phyloP scores from a whole-genome alignment of 495 filamentous ascomycete genomes.

The Neurospora sublineolata region DNA sequence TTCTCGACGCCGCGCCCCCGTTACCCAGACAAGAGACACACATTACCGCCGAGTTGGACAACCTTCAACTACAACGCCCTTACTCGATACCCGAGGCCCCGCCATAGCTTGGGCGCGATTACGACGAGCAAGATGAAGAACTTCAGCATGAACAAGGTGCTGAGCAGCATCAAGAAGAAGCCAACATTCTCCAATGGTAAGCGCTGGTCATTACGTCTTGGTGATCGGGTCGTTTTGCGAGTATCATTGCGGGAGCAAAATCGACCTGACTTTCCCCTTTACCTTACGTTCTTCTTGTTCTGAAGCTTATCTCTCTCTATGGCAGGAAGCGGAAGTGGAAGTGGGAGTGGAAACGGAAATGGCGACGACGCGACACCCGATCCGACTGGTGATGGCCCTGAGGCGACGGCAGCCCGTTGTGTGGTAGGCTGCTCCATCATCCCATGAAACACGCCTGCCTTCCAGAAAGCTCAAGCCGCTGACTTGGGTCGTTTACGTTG shows the following conservation, averaged over 20 bases:
- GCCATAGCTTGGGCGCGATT: background rate
- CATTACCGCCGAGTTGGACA: background rate
- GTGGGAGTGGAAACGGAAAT: slow-evolving; percentile 6
- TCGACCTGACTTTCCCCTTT: background rate
- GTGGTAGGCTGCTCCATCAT: slow-evolving; percentile 31
- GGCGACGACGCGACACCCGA: slow-evolving; percentile 16
- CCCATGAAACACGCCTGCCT: slow-evolving; percentile 6
- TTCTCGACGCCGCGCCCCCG: background rate
- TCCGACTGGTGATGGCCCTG: slow-evolving; percentile 38
- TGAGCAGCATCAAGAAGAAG: slow-evolving; percentile 39
- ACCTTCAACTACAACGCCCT: background rate
- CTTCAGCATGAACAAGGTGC: slow-evolving; percentile 44
- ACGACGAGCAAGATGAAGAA: slow-evolving; percentile 31
- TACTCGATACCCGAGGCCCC: background rate
- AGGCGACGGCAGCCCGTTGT: slow-evolving; percentile 42
- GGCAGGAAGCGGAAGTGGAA: slow-evolving; percentile 6
- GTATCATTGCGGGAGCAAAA: background rate
- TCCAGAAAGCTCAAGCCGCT: slow-evolving; percentile 1
- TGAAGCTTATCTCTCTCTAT: background rate
- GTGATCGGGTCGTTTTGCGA: slow-evolving; percentile 12
- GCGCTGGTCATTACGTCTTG: slow-evolving; percentile 4
- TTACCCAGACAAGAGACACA: background rate
- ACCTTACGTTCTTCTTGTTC: background rate
- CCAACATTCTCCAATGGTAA: slow-evolving; percentile 13
- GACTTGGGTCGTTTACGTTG: background rate